phyloP scores from a whole-genome alignment of 1,139 yeast species.

The Saccharomyces hybrid region DNA sequence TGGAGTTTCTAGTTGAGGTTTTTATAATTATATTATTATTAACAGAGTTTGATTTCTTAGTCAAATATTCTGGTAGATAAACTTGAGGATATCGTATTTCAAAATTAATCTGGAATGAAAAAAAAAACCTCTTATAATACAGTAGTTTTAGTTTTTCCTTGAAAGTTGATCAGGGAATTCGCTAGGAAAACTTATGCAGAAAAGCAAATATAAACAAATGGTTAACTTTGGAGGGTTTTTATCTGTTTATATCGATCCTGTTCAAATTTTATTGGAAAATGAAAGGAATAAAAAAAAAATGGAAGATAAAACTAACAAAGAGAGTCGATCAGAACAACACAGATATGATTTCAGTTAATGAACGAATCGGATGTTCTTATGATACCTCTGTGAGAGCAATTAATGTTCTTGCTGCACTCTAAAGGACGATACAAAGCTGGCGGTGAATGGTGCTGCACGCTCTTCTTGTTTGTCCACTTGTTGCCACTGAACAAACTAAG shows the following conservation, averaged over 20 bases:
- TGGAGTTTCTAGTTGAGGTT: background rate
- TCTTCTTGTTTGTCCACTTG: background rate
- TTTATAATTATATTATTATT: background rate
- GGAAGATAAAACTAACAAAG: background rate
- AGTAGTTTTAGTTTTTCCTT: constrained; percentile 3
- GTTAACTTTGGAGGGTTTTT: background rate
- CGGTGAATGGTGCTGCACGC: background rate
- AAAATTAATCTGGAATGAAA: background rate
- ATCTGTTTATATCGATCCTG: background rate
- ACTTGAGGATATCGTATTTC: background rate
- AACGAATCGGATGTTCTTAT: background rate
- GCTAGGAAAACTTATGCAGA: background rate
- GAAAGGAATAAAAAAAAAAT: background rate
- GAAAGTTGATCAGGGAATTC: background rate
- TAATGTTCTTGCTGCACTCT: background rate
- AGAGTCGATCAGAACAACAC: constrained; percentile 1
- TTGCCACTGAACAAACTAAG: background rate
- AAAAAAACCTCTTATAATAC: background rate
- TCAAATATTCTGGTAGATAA: background rate
- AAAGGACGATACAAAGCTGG: background rate
- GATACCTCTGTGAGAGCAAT: background rate
- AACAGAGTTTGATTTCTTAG: background rate
- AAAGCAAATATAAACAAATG: background rate
- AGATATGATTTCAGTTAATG: background rate
- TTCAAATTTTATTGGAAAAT: background rate